These are phyloP conservation scores for Abelmoschus esculentus DNA, from an alignment of 345 rosid genomes.

Conservation along the genomic window DNA sequence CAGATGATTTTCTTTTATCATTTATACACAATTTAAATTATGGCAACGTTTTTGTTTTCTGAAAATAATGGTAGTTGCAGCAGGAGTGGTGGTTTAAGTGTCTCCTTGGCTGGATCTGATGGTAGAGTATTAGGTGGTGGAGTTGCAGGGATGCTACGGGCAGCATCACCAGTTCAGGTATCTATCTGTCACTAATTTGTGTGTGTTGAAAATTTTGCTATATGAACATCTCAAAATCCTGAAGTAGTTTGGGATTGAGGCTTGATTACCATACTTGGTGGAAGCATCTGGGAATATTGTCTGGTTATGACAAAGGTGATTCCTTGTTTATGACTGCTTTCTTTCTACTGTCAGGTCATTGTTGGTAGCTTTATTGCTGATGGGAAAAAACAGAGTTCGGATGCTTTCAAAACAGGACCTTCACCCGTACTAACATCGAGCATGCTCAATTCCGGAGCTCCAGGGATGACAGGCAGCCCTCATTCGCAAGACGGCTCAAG, in stretches of 20 bases:
- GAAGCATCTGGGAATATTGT: not conserved
- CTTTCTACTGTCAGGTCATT: conserved; percentile 43
- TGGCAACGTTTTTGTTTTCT: not conserved
- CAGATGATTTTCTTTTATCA: not conserved
- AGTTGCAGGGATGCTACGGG: not conserved
- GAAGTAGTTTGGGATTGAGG: not conserved
- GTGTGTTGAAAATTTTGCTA: not conserved
- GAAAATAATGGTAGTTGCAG: not conserved
- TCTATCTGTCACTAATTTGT: not conserved
- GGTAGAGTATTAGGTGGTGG: not conserved
- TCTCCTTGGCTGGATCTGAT: not conserved
- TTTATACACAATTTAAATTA: not conserved
- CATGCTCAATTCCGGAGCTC: conserved; percentile 50
- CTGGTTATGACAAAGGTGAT: not conserved
- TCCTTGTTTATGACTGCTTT: conserved; percentile 2
- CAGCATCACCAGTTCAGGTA: conserved; percentile 3
- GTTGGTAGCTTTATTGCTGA: conserved; percentile 79
- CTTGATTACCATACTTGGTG: not conserved
- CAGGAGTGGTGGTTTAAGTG: not conserved
- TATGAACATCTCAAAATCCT: not conserved
- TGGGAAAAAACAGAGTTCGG: conserved; percentile 43
- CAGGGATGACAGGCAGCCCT: conserved; percentile 44
- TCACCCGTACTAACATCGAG: conserved; percentile 41
- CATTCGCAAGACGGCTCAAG: conserved; percentile 64
- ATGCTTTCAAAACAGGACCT: conserved; percentile 36